phyloP scores from a whole-genome alignment of 2,329 filamentous ascomycete species.

The Aspergillus sergii region DNA sequence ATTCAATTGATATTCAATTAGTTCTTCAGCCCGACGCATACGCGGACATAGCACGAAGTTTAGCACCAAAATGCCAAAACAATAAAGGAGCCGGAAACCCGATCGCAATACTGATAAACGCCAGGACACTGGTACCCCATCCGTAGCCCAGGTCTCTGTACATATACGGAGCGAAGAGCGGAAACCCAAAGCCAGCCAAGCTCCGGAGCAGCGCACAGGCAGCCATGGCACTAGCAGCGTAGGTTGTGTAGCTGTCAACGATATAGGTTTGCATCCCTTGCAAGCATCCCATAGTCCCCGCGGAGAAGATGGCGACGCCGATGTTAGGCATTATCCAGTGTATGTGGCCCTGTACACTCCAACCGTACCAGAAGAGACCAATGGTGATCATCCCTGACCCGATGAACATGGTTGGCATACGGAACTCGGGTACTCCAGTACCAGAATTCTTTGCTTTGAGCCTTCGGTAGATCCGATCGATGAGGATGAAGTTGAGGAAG shows the following conservation, averaged over 20 bases:
- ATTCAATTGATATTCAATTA: neutral
- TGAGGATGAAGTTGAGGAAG: slow-evolving; percentile 50
- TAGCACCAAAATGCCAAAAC: slow-evolving; percentile 50
- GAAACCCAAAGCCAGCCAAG: slow-evolving; percentile 33
- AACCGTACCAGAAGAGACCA: slow-evolving; percentile 61
- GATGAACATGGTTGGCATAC: slow-evolving; percentile 60
- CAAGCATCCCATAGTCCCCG: slow-evolving; percentile 42
- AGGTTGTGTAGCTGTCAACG: slow-evolving; percentile 36
- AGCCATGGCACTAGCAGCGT: slow-evolving; percentile 26
- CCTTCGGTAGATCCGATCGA: slow-evolving; percentile 51
- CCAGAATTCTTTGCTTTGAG: slow-evolving; percentile 48
- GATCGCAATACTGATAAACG: slow-evolving; percentile 34
- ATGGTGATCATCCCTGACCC: slow-evolving; percentile 55
- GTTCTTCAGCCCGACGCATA: slow-evolving; percentile 26
- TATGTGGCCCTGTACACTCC: slow-evolving; percentile 50
- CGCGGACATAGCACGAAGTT: slow-evolving; percentile 44
- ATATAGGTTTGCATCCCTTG: slow-evolving; percentile 39
- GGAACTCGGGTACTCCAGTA: slow-evolving; percentile 57
- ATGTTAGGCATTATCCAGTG: slow-evolving; percentile 60
- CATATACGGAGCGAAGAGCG: slow-evolving; percentile 38
- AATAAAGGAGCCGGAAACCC: slow-evolving; percentile 48
- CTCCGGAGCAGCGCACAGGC: slow-evolving; percentile 16
- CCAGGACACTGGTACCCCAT: slow-evolving; percentile 40
- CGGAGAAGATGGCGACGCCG: slow-evolving; percentile 50
- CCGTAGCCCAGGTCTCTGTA: slow-evolving; percentile 31